Base-by-base conservation (phyloP, 371 early-diverging fungal genomes). In the Rhizopus arrhizus region DNA sequence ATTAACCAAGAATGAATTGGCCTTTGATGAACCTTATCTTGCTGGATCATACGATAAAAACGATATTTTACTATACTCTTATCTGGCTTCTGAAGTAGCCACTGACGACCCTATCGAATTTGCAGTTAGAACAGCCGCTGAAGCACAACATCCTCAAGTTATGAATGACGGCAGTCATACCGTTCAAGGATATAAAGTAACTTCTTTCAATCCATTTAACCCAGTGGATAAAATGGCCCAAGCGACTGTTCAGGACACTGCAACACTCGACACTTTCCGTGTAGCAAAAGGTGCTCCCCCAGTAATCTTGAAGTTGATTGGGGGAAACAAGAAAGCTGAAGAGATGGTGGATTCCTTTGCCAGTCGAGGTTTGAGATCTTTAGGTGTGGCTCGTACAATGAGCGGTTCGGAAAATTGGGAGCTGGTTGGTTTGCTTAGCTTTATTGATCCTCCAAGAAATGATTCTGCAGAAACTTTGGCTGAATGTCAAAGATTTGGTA, bases 31-130 rank as follows among this genome's bases (percentile, higher is more conserved):
- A 57, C 96, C 96, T 34, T 96, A 86, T 80, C 81, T 95, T 36
- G 65, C 86, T 68, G 80, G 81, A 38, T 73, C 80, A 22, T 93
- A 86, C 65, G 83, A 85, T 38, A 83, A 88, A 36, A 85, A 93
- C 53, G 95, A 96, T 52, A 84, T 97, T 13, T 82, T 97, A 7
- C 68, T 95, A 28, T 85, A 87, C 61, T 85, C 95, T 3, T 95
- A 90, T 73, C 80, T 95, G 42, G 91, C 94, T 36, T 88, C 96
- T 16, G 95, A 95, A 75, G 89, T 89, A 31, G 95, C 94, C 36
- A 90, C 96, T 36, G 88, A 91, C 65, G 97, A 97, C 62, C 93
- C 97, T 10, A 96, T 97, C 54, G 97, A 97, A 81, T 75, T 81
- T 43, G 95, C 97, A 29, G 89, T 95, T 40, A 90, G 95, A 53